Base-by-base conservation (phyloP, 768 basidiomycete species). In the Podaxis pistillaris region DNA sequence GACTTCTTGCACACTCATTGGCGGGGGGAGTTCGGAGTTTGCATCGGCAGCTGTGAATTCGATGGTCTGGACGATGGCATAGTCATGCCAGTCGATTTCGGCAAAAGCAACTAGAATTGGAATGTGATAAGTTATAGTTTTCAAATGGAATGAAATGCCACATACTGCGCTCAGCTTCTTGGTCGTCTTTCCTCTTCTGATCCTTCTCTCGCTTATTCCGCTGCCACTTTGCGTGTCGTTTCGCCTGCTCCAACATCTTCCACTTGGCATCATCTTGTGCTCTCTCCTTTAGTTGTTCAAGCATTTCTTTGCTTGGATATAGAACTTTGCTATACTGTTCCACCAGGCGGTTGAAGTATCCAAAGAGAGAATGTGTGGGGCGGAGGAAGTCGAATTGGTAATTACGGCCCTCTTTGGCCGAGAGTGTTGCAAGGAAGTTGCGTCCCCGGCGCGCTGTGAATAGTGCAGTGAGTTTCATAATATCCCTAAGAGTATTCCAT, bases 71-170 rank as follows among this genome's bases (percentile, higher is more conserved):
- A 98, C 97, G 60, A 97, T 93, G 44, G 95, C 94, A 76, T 97
- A 98, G 72, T 98, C 97, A 70, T 99, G 94, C 97, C 97, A 99
- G 72, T 99, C 97, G 68, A 99, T 98, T 72, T 96, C 93, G 49
- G 94, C 93, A 70, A 97, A 96, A 4, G 96, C 96, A 75, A 87
- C 92, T 90, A 5, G 57, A 62, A 44, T 56, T 47, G 33, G 33
- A 9, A 63, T 41, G 26, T 63, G 63, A 58, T 68, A 22, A 65
- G 9, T 15, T 38, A 38, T 56, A 38, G n/a, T 17, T 52, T 37
- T 13, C 46, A 22, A 55, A 67, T 58, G 37, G 54, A 26, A 22
- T 22, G 33, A 58, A 37, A 63, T 17, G n/a, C 49, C 15, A 83
- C 92, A 69, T 71, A 87, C 93, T 83, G 77, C 88, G 82, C 70